Evolutionary conservation across 139 green algal genomes (phyloP).

Genomic region (Klebsormidium nitens): DNA sequence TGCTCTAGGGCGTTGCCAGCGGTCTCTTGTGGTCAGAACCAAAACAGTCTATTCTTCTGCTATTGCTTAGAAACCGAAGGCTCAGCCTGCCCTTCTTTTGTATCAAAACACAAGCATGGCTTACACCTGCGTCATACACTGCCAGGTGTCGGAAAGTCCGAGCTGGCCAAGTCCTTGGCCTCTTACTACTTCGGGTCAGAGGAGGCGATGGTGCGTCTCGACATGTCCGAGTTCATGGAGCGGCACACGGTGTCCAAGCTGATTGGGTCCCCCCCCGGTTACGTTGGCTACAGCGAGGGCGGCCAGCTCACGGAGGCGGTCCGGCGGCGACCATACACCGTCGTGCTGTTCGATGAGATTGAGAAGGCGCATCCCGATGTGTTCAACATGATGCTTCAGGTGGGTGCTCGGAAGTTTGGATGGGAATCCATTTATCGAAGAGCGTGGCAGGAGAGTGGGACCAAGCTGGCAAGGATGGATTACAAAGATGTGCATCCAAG

Average conservation of each 20-base stretch:
- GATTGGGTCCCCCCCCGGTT: slow-evolving; percentile 95
- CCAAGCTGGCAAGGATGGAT: no score
- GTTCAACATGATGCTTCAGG: slow-evolving; percentile 99
- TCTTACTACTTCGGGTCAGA: slow-evolving; percentile 97
- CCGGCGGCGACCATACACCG: slow-evolving; percentile 89
- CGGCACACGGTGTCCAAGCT: slow-evolving; percentile 98
- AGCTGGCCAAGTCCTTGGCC: slow-evolving; percentile 97
- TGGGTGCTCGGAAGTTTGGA: no score
- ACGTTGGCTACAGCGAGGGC: slow-evolving; percentile 98
- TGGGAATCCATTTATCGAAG: no score
- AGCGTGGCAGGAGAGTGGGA: no score
- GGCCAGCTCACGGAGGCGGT: slow-evolving; percentile 98
- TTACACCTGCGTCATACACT: no score
- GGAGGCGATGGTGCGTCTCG: slow-evolving; percentile 84
- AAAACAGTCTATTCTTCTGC: no score
- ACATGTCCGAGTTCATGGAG: slow-evolving; percentile 99
- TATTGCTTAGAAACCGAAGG: no score
- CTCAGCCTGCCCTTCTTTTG: no score
- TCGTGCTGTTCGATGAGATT: slow-evolving; percentile 99
- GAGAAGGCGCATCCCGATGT: slow-evolving; percentile 99
- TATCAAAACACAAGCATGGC: no score
- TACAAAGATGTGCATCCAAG: no score
- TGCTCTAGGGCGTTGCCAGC: no score
- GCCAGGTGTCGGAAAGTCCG: slow-evolving; percentile 98
- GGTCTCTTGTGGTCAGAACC: no score